Conservation (phyloP, 2,329 filamentous ascomycete genomes). For the Scolecobasidium constrictum region DNA sequence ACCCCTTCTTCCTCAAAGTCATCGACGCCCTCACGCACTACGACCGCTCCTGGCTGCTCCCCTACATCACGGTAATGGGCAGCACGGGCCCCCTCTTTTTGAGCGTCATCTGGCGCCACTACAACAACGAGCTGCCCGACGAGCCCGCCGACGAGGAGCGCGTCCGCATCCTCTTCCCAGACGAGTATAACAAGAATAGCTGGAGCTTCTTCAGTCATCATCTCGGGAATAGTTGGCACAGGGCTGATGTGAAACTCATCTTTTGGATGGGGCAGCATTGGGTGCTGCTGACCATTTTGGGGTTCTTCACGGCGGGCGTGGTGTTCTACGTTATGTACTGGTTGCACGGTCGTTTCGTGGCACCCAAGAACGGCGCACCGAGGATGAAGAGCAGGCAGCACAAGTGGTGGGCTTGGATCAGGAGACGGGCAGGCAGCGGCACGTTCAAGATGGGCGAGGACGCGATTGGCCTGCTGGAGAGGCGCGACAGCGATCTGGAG, state of each 20-base stretch:
- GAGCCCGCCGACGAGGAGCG: conserved; percentile 38
- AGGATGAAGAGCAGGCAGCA: background rate
- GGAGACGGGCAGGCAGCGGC: background rate
- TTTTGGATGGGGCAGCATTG: conserved; percentile 51
- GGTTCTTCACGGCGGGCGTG: conserved; percentile 41
- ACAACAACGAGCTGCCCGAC: conserved; percentile 39
- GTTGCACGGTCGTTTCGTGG: conserved; percentile 32
- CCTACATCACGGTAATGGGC: conserved; percentile 73
- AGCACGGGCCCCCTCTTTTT: conserved; percentile 67
- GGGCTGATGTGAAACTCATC: conserved; percentile 50
- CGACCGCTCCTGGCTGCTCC: conserved; percentile 55
- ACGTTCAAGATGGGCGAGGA: background rate
- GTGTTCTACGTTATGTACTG: conserved; percentile 42
- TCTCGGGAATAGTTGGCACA: conserved; percentile 55
- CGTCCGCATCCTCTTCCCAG: conserved; percentile 57
- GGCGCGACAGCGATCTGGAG: background rate
- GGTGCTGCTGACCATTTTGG: conserved; percentile 43
- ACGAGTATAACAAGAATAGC: conserved; percentile 55
- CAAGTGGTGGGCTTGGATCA: background rate
- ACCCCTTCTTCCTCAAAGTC: conserved; percentile 63
- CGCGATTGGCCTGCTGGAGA: background rate
- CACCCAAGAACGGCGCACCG: background rate
- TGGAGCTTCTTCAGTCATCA: conserved; percentile 66
- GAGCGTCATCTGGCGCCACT: conserved; percentile 66
- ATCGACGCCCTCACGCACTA: conserved; percentile 58